Conservation (phyloP, 208 protist species). For the Leishmania aethiopica region DNA sequence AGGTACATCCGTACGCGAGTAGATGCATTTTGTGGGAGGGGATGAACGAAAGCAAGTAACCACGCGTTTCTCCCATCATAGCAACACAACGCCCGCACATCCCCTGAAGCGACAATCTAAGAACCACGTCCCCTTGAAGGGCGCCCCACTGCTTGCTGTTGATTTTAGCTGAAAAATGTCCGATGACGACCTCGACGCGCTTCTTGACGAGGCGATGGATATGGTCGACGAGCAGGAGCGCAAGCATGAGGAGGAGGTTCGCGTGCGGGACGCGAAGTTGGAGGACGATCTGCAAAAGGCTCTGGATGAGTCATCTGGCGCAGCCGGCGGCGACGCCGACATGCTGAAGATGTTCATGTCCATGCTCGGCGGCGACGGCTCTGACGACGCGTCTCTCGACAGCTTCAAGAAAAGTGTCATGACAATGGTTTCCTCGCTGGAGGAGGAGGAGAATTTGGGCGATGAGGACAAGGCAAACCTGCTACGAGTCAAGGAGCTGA, state of each 20-base stretch:
- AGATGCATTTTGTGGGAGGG: not conserved
- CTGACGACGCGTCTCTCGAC: conserved; percentile 35
- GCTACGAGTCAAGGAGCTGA: conserved; percentile 45
- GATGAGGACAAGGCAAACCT: conserved; percentile 47
- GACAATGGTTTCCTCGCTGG: conserved; percentile 45
- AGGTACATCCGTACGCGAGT: not conserved
- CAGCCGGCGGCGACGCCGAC: conserved; percentile 26
- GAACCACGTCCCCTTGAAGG: not conserved
- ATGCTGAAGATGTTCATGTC: conserved; percentile 48
- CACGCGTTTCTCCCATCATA: not conserved
- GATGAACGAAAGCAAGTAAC: not conserved
- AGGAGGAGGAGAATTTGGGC: conserved; percentile 40
- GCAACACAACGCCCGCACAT: not conserved
- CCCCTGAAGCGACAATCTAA: not conserved
- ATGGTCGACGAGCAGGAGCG: conserved; percentile 79
- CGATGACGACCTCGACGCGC: conserved; percentile 73
- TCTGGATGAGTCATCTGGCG: conserved; percentile 27
- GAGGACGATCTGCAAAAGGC: conserved; percentile 58
- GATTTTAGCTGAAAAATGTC: conserved; percentile 28
- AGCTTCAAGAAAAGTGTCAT: conserved; percentile 56
- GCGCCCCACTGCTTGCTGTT: not conserved
- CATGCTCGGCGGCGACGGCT: conserved; percentile 23
- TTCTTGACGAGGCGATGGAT: conserved; percentile 84
- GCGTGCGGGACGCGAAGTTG: conserved; percentile 50
- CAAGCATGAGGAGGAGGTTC: conserved; percentile 58